Evolutionary conservation across 2,329 filamentous ascomycete species (phyloP).

Genomic region (Sporothrix phasma): DNA sequence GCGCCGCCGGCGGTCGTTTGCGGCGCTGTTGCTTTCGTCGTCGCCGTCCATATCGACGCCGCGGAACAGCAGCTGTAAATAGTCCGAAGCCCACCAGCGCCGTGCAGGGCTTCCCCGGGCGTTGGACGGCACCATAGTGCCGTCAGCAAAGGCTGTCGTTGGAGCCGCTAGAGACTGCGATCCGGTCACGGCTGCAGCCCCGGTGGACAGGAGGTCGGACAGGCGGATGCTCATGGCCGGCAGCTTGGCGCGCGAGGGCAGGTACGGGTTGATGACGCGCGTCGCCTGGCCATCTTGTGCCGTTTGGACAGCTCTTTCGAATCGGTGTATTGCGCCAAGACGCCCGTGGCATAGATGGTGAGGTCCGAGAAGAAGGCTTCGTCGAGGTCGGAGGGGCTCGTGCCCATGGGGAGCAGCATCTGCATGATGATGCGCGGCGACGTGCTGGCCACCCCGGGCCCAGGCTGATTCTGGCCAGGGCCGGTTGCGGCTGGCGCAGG

Average conservation of each 20-base stretch:
- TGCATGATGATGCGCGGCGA: constrained; percentile 18
- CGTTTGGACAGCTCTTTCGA: constrained; percentile 37
- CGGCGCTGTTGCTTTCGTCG: constrained; percentile 19
- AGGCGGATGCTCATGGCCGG: constrained; percentile 41
- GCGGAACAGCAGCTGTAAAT: constrained; percentile 48
- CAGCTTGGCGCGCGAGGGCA: constrained; percentile 36
- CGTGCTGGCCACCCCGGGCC: background rate
- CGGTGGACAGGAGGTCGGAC: constrained; percentile 30
- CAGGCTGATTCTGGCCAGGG: background rate
- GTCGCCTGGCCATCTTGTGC: constrained; percentile 31
- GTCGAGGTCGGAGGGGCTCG: constrained; percentile 35
- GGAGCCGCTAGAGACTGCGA: background rate
- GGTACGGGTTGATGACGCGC: constrained; percentile 28
- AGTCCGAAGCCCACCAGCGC: constrained; percentile 48
- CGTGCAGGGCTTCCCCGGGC: background rate
- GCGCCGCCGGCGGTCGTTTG: constrained; percentile 7
- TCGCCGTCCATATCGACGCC: constrained; percentile 33
- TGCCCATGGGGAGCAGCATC: constrained; percentile 21
- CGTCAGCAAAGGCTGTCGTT: constrained; percentile 11
- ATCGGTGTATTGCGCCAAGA: constrained; percentile 43
- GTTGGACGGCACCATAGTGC: background rate
- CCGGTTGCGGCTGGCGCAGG: background rate
- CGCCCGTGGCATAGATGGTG: constrained; percentile 39
- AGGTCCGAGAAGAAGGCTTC: constrained; percentile 44
- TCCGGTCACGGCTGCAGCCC: background rate